A percentile compares a stretch with the other conserved stretches of the same genome.
These are phyloP conservation scores for Anthostomella pinea DNA, from an alignment of 2,329 filamentous ascomycete genomes.

Conservation along the genomic window DNA sequence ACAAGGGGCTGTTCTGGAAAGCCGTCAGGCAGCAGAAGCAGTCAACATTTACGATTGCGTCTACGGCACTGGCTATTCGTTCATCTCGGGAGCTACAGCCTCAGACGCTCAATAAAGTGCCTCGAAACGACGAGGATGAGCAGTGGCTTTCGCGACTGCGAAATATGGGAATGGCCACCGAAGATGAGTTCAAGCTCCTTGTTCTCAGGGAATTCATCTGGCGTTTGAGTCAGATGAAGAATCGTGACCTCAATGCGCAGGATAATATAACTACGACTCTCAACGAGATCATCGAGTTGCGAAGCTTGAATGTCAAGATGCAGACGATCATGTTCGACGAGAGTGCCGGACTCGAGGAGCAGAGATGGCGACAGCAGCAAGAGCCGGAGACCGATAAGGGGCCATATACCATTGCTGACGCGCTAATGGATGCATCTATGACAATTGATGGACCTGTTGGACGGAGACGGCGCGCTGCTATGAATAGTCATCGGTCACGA, in stretches of 20 bases:
- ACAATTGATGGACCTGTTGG: constrained; percentile 70
- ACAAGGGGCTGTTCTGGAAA: constrained; percentile 86
- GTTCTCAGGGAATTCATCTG: constrained; percentile 88
- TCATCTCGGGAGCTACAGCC: constrained; percentile 54
- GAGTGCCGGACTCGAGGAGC: constrained; percentile 51
- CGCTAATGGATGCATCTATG: constrained; percentile 86
- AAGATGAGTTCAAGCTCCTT: constrained; percentile 88
- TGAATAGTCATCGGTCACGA: constrained; percentile 50
- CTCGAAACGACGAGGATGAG: constrained; percentile 89
- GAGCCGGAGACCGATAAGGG: constrained; percentile 36
- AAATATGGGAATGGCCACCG: constrained; percentile 74
- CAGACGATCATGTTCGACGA: constrained; percentile 95
- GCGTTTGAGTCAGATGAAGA: constrained; percentile 72
- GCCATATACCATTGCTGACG: constrained; percentile 82
- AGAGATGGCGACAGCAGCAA: constrained; percentile 31
- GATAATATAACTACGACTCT: constrained; percentile 45
- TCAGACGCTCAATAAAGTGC: constrained; percentile 59
- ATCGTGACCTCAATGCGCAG: constrained; percentile 48
- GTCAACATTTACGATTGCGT: constrained; percentile 62
- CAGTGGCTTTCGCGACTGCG: constrained; percentile 84
- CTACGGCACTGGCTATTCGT: constrained; percentile 52
- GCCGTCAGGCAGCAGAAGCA: constrained; percentile 64
- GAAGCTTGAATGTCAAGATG: constrained; percentile 72
- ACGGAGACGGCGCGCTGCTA: constrained; percentile 48
- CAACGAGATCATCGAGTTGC: constrained; percentile 71